Percentiles rank a stretch among this genome's conserved stretches.
phyloP scores from a whole-genome alignment of 495 filamentous ascomycete genomes.

The Pyrenopolyporus hunteri region DNA sequence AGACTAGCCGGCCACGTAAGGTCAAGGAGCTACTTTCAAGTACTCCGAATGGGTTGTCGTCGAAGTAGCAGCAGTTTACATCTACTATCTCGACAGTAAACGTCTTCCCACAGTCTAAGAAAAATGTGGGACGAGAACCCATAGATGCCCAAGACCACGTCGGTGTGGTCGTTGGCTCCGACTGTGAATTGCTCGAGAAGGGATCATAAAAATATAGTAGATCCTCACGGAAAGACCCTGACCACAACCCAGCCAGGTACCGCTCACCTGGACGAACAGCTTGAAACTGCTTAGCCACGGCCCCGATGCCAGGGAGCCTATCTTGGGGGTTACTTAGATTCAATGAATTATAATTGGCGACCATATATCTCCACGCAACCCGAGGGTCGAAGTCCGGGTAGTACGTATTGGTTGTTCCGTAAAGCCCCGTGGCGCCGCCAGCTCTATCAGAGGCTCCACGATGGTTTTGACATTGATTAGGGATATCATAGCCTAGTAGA shows the following conservation, averaged over 20 bases:
- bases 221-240: not conserved
- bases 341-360: too few relatives aligned
- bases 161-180: not conserved
- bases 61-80: not conserved
- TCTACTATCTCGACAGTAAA: not conserved
- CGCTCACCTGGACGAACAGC: not conserved
- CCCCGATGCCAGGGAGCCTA: constrained; percentile 3
- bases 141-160: constrained; percentile 11
- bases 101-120: not conserved
- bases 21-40: too few relatives aligned
- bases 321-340: not conserved
- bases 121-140: not conserved
- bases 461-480: too few relatives aligned
- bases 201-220: not conserved
- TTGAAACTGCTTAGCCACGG: constrained; percentile 3
- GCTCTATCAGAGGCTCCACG: too few relatives aligned
- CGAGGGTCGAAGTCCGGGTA: too few relatives aligned
- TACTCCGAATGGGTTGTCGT: constrained; percentile 2
- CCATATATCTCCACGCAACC: too few relatives aligned
- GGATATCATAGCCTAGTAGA: too few relatives aligned
- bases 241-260: constrained; percentile 8
- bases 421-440: too few relatives aligned
- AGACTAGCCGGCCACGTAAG: not conserved
- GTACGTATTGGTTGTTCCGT: too few relatives aligned
- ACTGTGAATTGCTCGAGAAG: not conserved